phyloP scores from a whole-genome alignment of 495 filamentous ascomycete genomes.

The Platismatia glauca region DNA sequence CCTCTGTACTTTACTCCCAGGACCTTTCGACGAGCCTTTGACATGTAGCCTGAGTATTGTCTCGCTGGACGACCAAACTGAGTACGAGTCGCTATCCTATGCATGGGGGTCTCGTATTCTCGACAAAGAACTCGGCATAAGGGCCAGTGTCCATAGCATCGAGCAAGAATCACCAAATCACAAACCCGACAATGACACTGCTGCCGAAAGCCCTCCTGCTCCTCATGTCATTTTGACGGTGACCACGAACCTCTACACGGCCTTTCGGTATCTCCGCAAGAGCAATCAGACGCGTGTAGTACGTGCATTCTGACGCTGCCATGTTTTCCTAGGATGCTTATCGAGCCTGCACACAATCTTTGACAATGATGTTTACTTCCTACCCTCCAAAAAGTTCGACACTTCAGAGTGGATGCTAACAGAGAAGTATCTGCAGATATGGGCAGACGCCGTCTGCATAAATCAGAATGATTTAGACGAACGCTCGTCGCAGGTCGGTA shows the following conservation, averaged over 20 bases:
- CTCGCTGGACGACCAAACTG: neutral
- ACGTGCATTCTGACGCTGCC: too few relatives aligned
- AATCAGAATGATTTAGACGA: too few relatives aligned
- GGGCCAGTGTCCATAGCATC: neutral
- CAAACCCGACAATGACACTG: neutral
- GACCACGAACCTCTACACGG: neutral
- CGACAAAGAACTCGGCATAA: neutral
- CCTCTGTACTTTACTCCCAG: neutral
- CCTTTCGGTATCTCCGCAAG: neutral
- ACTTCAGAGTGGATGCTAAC: too few relatives aligned
- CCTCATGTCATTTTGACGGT: neutral
- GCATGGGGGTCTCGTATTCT: neutral
- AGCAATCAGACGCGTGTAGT: too few relatives aligned
- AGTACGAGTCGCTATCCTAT: neutral
- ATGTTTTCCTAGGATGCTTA: too few relatives aligned
- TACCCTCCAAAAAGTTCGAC: too few relatives aligned
- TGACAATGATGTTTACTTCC: too few relatives aligned
- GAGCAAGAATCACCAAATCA: neutral
- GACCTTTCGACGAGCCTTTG: neutral
- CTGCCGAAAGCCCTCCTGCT: neutral
- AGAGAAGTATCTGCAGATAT: too few relatives aligned
- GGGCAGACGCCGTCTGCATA: too few relatives aligned
- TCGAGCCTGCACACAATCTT: too few relatives aligned
- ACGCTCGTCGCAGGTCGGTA: too few relatives aligned
- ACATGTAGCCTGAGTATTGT: neutral